Evolutionary conservation across 2,329 filamentous ascomycete genomes (phyloP).

Genomic region (Colletotrichum kahawae): DNA sequence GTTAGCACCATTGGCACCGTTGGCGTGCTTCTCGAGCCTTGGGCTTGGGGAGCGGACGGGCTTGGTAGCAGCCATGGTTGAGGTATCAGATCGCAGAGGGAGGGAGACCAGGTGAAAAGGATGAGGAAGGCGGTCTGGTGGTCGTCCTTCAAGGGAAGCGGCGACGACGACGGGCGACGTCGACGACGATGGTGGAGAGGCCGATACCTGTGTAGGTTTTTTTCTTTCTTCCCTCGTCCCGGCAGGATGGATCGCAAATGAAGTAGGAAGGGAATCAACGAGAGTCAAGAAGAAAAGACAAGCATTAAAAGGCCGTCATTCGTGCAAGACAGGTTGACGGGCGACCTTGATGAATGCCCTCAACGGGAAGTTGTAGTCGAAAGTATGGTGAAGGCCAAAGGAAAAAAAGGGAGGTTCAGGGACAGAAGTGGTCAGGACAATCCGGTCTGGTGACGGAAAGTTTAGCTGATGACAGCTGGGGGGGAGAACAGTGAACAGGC

Average conservation of each 20-base stretch:
- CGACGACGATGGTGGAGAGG: not conserved
- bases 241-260: not conserved
- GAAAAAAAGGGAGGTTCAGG: slow-evolving; percentile 6
- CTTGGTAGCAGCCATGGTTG: slow-evolving; percentile 14
- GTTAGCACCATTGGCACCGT: not conserved
- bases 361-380: slow-evolving; percentile 15
- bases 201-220: not conserved
- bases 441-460: slow-evolving; percentile 16
- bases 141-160: not conserved
- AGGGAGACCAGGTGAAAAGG: not conserved
- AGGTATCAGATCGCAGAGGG: not conserved
- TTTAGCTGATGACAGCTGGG: slow-evolving; percentile 23
- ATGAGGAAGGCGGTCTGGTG: not conserved
- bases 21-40: slow-evolving; percentile 31
- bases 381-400: not conserved
- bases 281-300: slow-evolving; percentile 46
- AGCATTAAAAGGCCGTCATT: slow-evolving; percentile 44
- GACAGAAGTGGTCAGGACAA: not conserved
- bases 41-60: slow-evolving; percentile 11
- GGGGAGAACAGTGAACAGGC: not conserved
- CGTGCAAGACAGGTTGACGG: slow-evolving; percentile 14
- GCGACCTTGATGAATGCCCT: slow-evolving; percentile 20
- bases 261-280: slow-evolving; percentile 30
- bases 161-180: not conserved
- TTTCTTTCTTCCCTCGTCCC: not conserved